phyloP scores from a whole-genome alignment of 2,329 filamentous ascomycete genomes.

The Aureobasidium mangrovei region DNA sequence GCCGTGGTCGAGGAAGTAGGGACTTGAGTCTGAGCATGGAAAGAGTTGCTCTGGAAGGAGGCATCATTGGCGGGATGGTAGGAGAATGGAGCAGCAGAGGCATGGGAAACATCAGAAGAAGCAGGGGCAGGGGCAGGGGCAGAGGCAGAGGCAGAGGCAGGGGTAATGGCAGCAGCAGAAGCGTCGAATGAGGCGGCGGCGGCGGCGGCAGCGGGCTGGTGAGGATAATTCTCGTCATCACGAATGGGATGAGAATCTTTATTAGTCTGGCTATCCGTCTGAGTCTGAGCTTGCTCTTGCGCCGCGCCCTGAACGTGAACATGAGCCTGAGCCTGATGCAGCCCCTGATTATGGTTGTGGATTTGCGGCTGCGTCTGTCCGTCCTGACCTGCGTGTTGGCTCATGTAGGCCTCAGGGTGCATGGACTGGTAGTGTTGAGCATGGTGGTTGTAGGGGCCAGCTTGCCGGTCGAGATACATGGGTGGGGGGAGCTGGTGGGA shows the following conservation, averaged over 20 bases:
- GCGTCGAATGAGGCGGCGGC: conserved; percentile 25
- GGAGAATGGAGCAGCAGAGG: conserved; percentile 7
- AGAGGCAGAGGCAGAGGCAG: conserved; percentile 18
- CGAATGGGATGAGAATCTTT: conserved; percentile 3
- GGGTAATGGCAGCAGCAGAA: conserved; percentile 22
- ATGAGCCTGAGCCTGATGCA: conserved; percentile 1
- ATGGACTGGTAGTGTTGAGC: background rate
- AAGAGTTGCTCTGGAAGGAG: conserved; percentile 18
- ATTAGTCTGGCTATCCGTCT: conserved; percentile 11
- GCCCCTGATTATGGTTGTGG: background rate
- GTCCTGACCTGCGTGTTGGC: background rate
- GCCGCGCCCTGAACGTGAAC: background rate
- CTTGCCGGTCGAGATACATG: background rate
- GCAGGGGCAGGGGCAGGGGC: background rate
- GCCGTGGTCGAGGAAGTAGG: conserved; percentile 13
- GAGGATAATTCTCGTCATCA: conserved; percentile 10
- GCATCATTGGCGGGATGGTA: conserved; percentile 4
- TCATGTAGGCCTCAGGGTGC: conserved; percentile 4
- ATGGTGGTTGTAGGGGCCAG: background rate
- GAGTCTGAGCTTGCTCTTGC: conserved; percentile 10
- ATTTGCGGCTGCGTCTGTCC: background rate
- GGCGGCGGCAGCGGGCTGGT: conserved; percentile 4
- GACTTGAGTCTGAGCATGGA: conserved; percentile 14
- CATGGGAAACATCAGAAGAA: conserved; percentile 3
- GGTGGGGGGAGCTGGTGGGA: conserved; percentile 6